Base-by-base conservation (phyloP, 2,329 filamentous ascomycete genomes). In the Penicillium hesseltinei region DNA sequence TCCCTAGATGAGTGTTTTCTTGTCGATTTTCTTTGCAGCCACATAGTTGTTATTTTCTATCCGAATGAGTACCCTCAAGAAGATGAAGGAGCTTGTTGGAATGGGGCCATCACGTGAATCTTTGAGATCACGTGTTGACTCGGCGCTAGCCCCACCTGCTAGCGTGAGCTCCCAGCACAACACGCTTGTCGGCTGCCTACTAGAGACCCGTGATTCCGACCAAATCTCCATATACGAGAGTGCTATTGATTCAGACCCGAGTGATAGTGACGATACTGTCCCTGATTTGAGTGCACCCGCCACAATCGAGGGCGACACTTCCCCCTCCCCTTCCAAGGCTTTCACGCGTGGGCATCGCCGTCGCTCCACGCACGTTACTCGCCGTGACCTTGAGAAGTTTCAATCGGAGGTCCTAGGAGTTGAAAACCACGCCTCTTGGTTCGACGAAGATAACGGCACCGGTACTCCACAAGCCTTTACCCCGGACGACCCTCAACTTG, bases 301-400 rank as follows among this genome's bases (percentile, higher is more conserved):
- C 69, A 72, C 59, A 60, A 72, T 71, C 66, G 70, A 68, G 66
- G 65, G 61, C 59, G 63, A 62, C 55, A 64, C 61, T 57, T 50
- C 66, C 52, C 54, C 71, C 60, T 65, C 68, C 62, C 50, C 63
- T 68, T 67, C 70, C 66, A 69, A 70, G 67, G 66, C 70, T 55
- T 72, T 67, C 61, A 66, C 72, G 54, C 72, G 70, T 71, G 71
- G 71, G 64, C 71, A 74, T 59, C 74, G 74, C 60, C 74, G 74
- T 64, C 74, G 73, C 59, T 75, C 74, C 60, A 75, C 74, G 62
- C 73, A 73, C 66, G 74, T 75, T 51, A 74, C 70, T 65, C 70
- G 65, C 59, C 66, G 67, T 62, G 72, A 74, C 68, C 70, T 74
- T 65, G 69, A 72, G 62, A 72, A 71, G 62, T 73, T 74, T 59